Evolutionary conservation across 1,284 basidiomycete genomes (phyloP).

Genomic region (Meira nashicola): DNA sequence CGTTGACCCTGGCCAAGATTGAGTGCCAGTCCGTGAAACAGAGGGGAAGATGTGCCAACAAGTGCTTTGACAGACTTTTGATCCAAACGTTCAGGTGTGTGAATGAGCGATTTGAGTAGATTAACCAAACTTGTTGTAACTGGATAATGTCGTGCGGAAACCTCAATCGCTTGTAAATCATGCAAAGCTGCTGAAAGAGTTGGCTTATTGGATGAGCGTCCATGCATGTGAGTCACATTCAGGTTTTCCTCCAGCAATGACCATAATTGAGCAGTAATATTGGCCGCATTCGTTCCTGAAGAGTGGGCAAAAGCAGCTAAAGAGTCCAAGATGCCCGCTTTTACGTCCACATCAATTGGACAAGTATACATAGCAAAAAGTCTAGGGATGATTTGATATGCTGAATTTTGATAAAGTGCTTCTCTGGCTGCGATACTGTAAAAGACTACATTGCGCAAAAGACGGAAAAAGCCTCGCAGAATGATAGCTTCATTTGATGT

Average conservation of each 20-base stretch:
- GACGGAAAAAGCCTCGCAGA: constrained; percentile 72
- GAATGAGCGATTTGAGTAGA: constrained; percentile 67
- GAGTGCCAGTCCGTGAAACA: constrained; percentile 17
- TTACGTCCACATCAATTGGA: constrained; percentile 72
- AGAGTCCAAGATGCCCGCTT: constrained; percentile 77
- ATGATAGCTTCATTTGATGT: constrained; percentile 71
- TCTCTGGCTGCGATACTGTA: constrained; percentile 73
- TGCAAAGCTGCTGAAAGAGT: constrained; percentile 38
- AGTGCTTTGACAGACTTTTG: neutral
- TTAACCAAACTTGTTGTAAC: constrained; percentile 80
- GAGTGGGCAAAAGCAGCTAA: constrained; percentile 67
- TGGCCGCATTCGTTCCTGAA: constrained; percentile 40
- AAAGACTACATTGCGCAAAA: constrained; percentile 73
- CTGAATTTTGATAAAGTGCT: constrained; percentile 71
- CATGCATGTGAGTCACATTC: constrained; percentile 7
- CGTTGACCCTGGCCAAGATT: constrained; percentile 13
- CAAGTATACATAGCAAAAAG: constrained; percentile 56
- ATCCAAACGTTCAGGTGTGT: neutral
- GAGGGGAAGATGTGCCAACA: neutral
- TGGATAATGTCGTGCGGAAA: constrained; percentile 71
- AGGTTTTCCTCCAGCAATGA: constrained; percentile 65
- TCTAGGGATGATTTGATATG: constrained; percentile 69
- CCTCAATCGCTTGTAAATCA: constrained; percentile 81
- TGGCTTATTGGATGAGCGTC: neutral
- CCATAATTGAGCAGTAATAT: constrained; percentile 63